These are phyloP conservation scores for Triticum monococcum DNA, from an alignment of 176 grass and related monocot genomes.

Conservation along the genomic window DNA sequence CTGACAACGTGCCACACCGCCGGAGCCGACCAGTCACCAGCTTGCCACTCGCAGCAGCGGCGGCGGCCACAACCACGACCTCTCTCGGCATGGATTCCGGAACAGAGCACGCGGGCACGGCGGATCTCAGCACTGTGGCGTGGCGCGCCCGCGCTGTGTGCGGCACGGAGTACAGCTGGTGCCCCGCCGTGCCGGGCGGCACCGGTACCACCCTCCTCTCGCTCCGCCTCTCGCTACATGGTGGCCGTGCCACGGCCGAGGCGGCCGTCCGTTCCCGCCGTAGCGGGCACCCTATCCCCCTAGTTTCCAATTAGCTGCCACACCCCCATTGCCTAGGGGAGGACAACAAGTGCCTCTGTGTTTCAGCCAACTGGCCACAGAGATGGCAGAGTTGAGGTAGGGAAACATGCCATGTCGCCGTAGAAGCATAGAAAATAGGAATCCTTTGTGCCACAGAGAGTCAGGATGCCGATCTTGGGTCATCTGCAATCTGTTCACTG, in stretches of 20 bases:
- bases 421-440: too few relatives aligned
- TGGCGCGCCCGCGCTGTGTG: constrained; percentile 32
- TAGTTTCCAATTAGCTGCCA: too few relatives aligned
- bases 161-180: constrained; percentile 74
- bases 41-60: not conserved
- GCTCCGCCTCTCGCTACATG: constrained; percentile 39
- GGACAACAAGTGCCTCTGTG: too few relatives aligned
- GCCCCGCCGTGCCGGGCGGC: constrained; percentile 68
- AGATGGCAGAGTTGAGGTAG: too few relatives aligned
- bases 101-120: not conserved
- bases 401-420: too few relatives aligned
- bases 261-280: constrained; percentile 42
- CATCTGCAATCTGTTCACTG: too few relatives aligned
- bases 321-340: too few relatives aligned
- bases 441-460: too few relatives aligned
- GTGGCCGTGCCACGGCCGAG: not conserved
- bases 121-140: constrained; percentile 1
- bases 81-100: constrained; percentile 38
- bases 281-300: constrained; percentile 62
- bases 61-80: not conserved
- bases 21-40: not conserved
- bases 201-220: constrained; percentile 71
- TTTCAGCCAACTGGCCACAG: too few relatives aligned
- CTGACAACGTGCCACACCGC: not conserved
- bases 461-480: too few relatives aligned